Evolutionary conservation across 257 asterid species (phyloP), one percentile per base, ranked within the genome.

Genomic region (Oldenlandia corymbosa): DNA sequence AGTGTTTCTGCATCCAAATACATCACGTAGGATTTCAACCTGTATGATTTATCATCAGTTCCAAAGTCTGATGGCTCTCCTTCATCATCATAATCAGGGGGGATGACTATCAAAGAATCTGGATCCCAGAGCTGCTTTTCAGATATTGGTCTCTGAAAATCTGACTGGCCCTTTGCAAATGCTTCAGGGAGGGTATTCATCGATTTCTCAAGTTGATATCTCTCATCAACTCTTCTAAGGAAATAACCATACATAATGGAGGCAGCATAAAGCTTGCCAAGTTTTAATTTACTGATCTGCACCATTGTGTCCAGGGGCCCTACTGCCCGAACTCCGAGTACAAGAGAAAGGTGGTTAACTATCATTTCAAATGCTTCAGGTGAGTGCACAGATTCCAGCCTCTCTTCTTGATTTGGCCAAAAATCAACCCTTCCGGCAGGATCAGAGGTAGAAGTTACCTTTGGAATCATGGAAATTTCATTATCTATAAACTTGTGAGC

Each of bases 191-290:
- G 94, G 28, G 95, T 86, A 81, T 86, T 84, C 97, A 91, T 80
- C 18, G 96, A 81, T 73, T 87, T 81, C 70, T 91, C 97, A 12
- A 91, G 95, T 69, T 91, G 97, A 75, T 84, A 91, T 76, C 97
- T 79, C 70, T 88, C 95, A 45, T 91, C 97, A n/a, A 91, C 97
- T 78, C 97, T 75, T 69, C 85, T 78, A 56, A 91, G 96, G 73
- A 91, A 91, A 73, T 91, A 91, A 9, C 96, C 96, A 27, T 91
- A 91, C 97, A 91, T 91, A 39, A 88, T 75, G 48, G 97, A 91
- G 65, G 98, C 95, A 42, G 98, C 98, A 60, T 91, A 91, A 53
- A 91, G 95, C 82, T 91, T 91, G 46, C 98, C 96, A 31, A 91
- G 96, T 79, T 91, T 91, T 54, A 91, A 73, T 80, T 91, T 88